A percentile compares a stretch with the other conserved stretches of the same genome.
phyloP scores from a whole-genome alignment of 2,329 filamentous ascomycete genomes.

The Sordariomycetes sp. region DNA sequence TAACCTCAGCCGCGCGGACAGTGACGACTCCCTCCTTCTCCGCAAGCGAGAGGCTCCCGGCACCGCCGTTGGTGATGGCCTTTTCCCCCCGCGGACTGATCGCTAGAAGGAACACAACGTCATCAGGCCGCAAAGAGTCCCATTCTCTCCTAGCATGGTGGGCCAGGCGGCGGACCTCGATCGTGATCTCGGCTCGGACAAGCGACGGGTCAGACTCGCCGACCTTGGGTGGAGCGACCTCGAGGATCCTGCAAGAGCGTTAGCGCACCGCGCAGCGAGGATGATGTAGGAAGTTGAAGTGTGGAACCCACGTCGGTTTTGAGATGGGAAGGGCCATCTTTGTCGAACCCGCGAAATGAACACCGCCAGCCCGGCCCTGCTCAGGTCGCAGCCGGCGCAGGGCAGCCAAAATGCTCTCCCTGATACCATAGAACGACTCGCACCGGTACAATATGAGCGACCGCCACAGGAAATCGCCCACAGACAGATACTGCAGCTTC shows the following conservation, averaged over 20 bases:
- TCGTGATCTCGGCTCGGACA: slow-evolving; percentile 72
- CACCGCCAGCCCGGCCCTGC: slow-evolving; percentile 47
- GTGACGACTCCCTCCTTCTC: slow-evolving; percentile 55
- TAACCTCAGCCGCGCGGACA: slow-evolving; percentile 72
- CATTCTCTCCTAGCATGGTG: slow-evolving; percentile 71
- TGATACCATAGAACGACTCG: slow-evolving; percentile 87
- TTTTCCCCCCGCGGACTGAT: slow-evolving; percentile 42
- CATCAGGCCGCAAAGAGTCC: slow-evolving; percentile 76
- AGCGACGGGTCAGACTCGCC: slow-evolving; percentile 72
- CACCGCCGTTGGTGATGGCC: slow-evolving; percentile 36
- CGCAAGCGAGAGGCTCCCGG: slow-evolving; percentile 26
- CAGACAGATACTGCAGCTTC: slow-evolving; percentile 88
- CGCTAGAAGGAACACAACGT: slow-evolving; percentile 78
- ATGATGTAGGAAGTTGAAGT: neutral
- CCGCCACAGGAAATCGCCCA: slow-evolving; percentile 95
- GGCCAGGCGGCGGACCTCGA: slow-evolving; percentile 71
- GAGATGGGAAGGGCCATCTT: slow-evolving; percentile 83
- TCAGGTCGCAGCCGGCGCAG: slow-evolving; percentile 68
- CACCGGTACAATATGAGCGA: slow-evolving; percentile 79
- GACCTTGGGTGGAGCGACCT: slow-evolving; percentile 71
- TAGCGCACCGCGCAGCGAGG: neutral
- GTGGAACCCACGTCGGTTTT: slow-evolving; percentile 48
- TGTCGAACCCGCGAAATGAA: slow-evolving; percentile 69
- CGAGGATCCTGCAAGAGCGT: slow-evolving; percentile 48
- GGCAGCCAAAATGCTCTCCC: slow-evolving; percentile 77